Evolutionary conservation across 169 alveolate genomes (phyloP), one percentile per base, ranked within the genome.

Genomic region (Cryptosporidium xiaoi): DNA sequence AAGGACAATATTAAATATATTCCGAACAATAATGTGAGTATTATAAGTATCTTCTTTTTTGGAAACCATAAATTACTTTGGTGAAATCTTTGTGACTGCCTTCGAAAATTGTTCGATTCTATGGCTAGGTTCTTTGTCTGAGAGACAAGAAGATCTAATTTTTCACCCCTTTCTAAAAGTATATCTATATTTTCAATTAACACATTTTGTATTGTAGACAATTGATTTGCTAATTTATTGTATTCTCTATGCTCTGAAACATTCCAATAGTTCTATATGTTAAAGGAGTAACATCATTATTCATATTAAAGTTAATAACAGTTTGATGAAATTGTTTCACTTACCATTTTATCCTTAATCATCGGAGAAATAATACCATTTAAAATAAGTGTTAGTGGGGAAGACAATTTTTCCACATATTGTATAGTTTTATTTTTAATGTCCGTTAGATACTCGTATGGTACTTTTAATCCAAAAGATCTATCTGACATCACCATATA

Each of bases 161-260:
- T 71, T 36, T 71, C 84, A 3, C 58, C 60, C 51, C 84, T 71
- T 55, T 71, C 84, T 34, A 71, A 34, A 2, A 71, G 27, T 36
- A 71, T 71, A 55, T 71, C 84, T 18, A 71, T 71, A 34, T 71
- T 71, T 7, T 71, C 84, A 34, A 71, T 71, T 12, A 71, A 46
- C 7, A 71, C 56, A 55, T 71, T 51, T 58, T 71, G 69, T 36
- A 71, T 71, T 33, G 84, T 33, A n/a, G 84, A 71, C 33, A 71
- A 36, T 34, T 71, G 84, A 44, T 13, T 55, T 24, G 56, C 68
- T 36, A 71, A 55, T 44, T 51, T 55, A 36, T 71, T 67, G 51
- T 71, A 71, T 6, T 71, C 84, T 6, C 53, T 71, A 10, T 55
- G 24, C 33, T 71, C 55, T 33, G 66, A 6, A 8, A 40, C 5